Evolutionary conservation across 352 stramenopile genomes (phyloP), one percentile per base, ranked within the genome.

Genomic region (Thalassiosira ordinaria): DNA sequence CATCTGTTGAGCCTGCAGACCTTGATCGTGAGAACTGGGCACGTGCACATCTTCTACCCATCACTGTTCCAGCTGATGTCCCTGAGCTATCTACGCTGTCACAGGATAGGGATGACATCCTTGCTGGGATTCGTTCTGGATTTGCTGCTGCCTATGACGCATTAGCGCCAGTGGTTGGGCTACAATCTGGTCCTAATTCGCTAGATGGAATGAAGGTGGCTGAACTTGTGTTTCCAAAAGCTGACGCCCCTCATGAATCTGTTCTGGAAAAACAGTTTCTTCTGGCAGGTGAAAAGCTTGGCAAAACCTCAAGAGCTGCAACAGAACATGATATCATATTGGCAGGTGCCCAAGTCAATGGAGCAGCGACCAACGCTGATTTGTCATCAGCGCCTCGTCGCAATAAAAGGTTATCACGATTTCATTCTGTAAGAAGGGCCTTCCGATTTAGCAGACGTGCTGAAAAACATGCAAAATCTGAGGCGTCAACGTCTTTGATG

Each of bases 131-230:
- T 1, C 75, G 79, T 41, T 74, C 71, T 26, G 88, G 88, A 18
- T 93, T 86, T 82, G 78, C 82, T 51, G 77, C 85, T 11, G 88
- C 88, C 5, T 93, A 88, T 77, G 82, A 93, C 80, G 56, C 78
- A 18, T 67, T 93, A 46, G 78, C 84, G 44, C 84, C 84, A 18
- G 70, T 82, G 27, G 76, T 84, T 47, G 79, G 79, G 49, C 55
- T 87, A 26, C 51, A 76, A 55, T 20, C 46, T 63, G 44, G 24
- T 51, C 49, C 74, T 56, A 62, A 74, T 37, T 16, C 37, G 22
- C 41, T 75, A 13, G 41, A 78, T 66, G 79, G 79, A 26, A 77
- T 62, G 41, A 74, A 37, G 16, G 63, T 87, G 52, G 74, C 74
- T 61, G 61, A 84, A 59, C 49, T 84, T 27, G 60, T 87, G 24